Percentiles rank a stretch among this genome's conserved stretches.
phyloP scores from a whole-genome alignment of 257 asterid genomes.

The Marsdenia floribunda region DNA sequence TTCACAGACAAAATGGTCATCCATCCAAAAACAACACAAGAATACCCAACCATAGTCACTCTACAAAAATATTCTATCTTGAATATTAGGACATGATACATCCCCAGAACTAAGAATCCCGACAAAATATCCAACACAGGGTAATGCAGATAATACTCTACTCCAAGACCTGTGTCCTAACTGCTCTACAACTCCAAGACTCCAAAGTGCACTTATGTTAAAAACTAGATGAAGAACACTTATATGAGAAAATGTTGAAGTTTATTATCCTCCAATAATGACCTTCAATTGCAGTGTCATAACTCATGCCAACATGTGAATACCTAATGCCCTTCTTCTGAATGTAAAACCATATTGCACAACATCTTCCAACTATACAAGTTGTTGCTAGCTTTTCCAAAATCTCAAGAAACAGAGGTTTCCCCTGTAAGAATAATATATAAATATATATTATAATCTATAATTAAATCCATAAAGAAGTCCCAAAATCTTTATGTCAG shows the following conservation, averaged over 20 bases:
- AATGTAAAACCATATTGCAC: constrained; percentile 76
- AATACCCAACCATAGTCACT: constrained; percentile 95
- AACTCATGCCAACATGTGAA: constrained; percentile 84
- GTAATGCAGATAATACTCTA: constrained; percentile 76
- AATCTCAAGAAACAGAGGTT: constrained; percentile 75
- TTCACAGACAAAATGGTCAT: constrained; percentile 86
- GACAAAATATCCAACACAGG: constrained; percentile 72
- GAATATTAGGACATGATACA: constrained; percentile 73
- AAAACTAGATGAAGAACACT: constrained; percentile 89
- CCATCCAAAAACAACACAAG: constrained; percentile 99
- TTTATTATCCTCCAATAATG: constrained; percentile 90
- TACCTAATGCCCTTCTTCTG: constrained; percentile 86
- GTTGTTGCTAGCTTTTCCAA: constrained; percentile 92
- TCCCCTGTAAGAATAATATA: too few species aligned
- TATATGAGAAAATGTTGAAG: constrained; percentile 88
- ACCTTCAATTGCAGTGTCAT: constrained; percentile 76
- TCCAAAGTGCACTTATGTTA: constrained; percentile 97
- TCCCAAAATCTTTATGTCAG: too few species aligned
- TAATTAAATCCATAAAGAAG: too few species aligned
- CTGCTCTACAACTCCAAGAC: constrained; percentile 73
- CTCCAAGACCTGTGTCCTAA: constrained; percentile 71
- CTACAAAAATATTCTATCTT: constrained; percentile 76
- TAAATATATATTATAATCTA: too few species aligned
- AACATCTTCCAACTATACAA: constrained; percentile 65
- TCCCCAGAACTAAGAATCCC: constrained; percentile 71